A percentile compares a stretch with the other conserved stretches of the same genome.
Evolutionary conservation across 192 early-diverging fungal genomes (phyloP).

Genomic region (Obelidium mucronatum): DNA sequence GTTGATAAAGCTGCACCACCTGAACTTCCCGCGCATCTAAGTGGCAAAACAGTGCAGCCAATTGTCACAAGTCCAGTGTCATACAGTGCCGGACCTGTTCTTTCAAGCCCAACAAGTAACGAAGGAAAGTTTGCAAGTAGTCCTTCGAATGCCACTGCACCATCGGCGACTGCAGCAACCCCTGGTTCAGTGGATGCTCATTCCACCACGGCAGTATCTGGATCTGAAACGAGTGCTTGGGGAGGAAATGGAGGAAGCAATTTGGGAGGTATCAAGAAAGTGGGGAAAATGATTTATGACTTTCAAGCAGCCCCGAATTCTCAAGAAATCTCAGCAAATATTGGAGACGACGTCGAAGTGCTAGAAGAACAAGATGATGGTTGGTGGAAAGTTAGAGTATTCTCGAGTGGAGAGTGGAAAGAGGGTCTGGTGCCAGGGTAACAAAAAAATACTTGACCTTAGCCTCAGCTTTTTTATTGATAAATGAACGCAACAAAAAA

Average conservation of each 20-base stretch:
- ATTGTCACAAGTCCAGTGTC: not conserved
- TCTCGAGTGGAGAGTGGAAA: constrained; percentile 23
- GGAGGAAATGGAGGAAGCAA: not conserved
- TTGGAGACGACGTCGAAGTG: constrained; percentile 47
- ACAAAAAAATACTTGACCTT: no score
- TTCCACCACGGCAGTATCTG: not conserved
- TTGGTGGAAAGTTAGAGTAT: constrained; percentile 46
- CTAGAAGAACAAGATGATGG: constrained; percentile 57
- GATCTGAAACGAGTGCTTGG: no score
- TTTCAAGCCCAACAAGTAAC: not conserved
- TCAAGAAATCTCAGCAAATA: constrained; percentile 38
- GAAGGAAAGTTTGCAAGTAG: not conserved
- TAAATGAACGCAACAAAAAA: no score
- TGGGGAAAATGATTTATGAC: constrained; percentile 44
- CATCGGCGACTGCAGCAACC: not conserved
- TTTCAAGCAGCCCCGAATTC: constrained; percentile 44
- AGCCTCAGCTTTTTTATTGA: no score
- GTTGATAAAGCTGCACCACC: constrained; percentile 46
- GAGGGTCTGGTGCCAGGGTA: constrained; percentile 48
- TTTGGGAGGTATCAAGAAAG: not conserved
- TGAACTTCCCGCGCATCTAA: constrained; percentile 33
- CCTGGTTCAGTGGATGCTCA: not conserved
- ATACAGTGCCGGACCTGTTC: not conserved
- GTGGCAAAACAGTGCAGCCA: constrained; percentile 16
- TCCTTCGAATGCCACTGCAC: not conserved